phyloP scores from a whole-genome alignment of 202 grass and related monocot species.

The Panicum virgatum region DNA sequence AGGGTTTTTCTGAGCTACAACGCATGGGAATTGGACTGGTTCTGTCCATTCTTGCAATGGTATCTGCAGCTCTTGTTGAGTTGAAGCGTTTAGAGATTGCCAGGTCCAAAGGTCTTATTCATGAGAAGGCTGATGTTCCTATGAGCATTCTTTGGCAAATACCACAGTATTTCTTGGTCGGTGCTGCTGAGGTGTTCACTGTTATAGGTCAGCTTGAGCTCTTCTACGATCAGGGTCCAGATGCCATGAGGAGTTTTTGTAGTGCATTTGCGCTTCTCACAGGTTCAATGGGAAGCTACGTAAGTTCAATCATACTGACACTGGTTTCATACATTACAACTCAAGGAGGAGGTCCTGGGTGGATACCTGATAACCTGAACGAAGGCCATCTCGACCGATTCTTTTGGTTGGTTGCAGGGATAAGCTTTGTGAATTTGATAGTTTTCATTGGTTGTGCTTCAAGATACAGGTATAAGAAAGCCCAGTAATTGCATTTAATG shows the following conservation, averaged over 20 bases:
- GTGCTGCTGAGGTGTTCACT: constrained; percentile 80
- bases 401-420: constrained; percentile 85
- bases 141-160: constrained; percentile 94
- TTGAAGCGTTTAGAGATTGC: constrained; percentile 65
- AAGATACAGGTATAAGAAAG: constrained; percentile 74
- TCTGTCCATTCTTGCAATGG: constrained; percentile 65
- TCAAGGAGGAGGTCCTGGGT: constrained; percentile 64
- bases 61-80: constrained; percentile 67
- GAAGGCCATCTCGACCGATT: constrained; percentile 87
- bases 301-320: constrained; percentile 81
- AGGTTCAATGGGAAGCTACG: constrained; percentile 61
- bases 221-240: constrained; percentile 79
- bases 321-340: constrained; percentile 74
- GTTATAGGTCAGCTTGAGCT: constrained; percentile 82
- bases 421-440: constrained; percentile 71
- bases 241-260: constrained; percentile 93
- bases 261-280: constrained; percentile 70
- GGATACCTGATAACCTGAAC: constrained; percentile 92
- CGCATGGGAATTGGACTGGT: constrained; percentile 81
- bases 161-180: constrained; percentile 78
- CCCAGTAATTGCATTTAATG: constrained; percentile 29
- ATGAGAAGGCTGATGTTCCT: constrained; percentile 56
- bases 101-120: constrained; percentile 50
- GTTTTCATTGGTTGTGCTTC: constrained; percentile 63
- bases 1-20: constrained; percentile 82